phyloP scores from a whole-genome alignment of 2,329 filamentous ascomycete species.

The Ceratocystis cacaofunesta region DNA sequence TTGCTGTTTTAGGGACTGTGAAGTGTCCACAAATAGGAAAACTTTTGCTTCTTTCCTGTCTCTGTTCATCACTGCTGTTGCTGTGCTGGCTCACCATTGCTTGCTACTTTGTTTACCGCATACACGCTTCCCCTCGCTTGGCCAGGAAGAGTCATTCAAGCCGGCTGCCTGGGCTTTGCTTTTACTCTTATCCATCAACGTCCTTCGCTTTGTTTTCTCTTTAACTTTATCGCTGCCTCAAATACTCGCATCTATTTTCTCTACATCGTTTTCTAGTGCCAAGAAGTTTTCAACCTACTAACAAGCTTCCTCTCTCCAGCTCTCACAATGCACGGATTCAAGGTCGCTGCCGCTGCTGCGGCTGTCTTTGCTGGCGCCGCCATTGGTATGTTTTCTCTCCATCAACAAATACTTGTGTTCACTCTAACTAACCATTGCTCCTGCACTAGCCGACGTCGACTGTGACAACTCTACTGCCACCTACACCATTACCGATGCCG shows the following conservation, averaged over 20 bases:
- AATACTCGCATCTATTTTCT: background rate
- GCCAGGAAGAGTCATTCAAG: background rate
- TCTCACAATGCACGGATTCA: slow-evolving; percentile 33
- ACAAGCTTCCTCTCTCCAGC: slow-evolving; percentile 1
- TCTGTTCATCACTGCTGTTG: background rate
- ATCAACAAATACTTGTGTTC: background rate
- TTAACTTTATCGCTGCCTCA: background rate
- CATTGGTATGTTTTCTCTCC: slow-evolving; percentile 27
- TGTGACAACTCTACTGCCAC: slow-evolving; percentile 25
- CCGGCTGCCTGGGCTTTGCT: background rate
- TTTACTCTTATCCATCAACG: too few relatives aligned
- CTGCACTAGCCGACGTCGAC: slow-evolving; percentile 14
- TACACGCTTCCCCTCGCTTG: background rate
- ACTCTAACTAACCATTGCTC: background rate
- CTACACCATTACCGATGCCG: slow-evolving; percentile 44
- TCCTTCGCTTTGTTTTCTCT: background rate
- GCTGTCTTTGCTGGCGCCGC: slow-evolving; percentile 29
- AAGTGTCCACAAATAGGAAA: background rate
- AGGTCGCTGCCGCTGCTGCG: slow-evolving; percentile 32
- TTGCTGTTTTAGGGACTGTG: background rate
- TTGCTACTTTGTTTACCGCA: background rate
- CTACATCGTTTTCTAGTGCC: background rate
- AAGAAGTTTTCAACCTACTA: background rate
- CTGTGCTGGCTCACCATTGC: background rate
- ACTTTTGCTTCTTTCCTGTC: background rate